Evolutionary conservation across 805 yeast species (phyloP).

Genomic region (Candida yuanshanica): DNA sequence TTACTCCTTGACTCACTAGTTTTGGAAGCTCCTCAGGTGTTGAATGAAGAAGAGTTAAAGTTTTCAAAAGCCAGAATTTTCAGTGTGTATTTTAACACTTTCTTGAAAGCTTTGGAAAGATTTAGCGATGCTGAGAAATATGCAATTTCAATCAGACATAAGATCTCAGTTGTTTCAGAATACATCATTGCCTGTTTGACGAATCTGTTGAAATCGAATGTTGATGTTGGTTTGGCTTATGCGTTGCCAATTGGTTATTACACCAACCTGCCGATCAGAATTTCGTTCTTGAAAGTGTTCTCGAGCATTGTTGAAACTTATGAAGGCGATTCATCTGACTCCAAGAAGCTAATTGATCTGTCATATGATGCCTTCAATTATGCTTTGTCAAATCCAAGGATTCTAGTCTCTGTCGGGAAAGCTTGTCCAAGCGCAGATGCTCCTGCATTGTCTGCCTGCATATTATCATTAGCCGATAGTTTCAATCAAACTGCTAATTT

Average conservation of each 20-base stretch:
- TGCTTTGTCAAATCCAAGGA: slow-evolving; percentile 32
- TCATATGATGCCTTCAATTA: slow-evolving; percentile 24
- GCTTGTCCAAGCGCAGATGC: slow-evolving; percentile 66
- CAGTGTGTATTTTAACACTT: slow-evolving; percentile 63
- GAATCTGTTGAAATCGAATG: slow-evolving; percentile 64
- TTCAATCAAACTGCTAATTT: slow-evolving; percentile 39
- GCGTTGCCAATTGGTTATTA: slow-evolving; percentile 79
- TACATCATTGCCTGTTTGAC: slow-evolving; percentile 62
- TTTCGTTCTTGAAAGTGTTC: slow-evolving; percentile 74
- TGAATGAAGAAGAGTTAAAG: slow-evolving; percentile 44
- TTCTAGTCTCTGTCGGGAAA: slow-evolving; percentile 49
- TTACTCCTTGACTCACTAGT: slow-evolving; percentile 49
- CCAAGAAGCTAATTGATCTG: slow-evolving; percentile 24
- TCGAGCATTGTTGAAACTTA: slow-evolving; percentile 50
- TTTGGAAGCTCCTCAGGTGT: slow-evolving; percentile 53
- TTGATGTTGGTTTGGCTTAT: slow-evolving; percentile 69
- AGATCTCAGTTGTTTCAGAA: slow-evolving; percentile 51
- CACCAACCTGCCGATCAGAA: slow-evolving; percentile 54
- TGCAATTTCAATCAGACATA: slow-evolving; percentile 41
- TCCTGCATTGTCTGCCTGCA: slow-evolving; percentile 62
- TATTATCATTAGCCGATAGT: slow-evolving; percentile 48
- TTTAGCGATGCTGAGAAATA: slow-evolving; percentile 29
- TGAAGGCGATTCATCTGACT: slow-evolving; percentile 13
- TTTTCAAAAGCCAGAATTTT: slow-evolving; percentile 57
- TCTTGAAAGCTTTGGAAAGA: slow-evolving; percentile 39